Evolutionary conservation across 1,284 basidiomycete species (phyloP), one percentile per base, ranked within the genome.

Genomic region (Austroboletus olivaceoglutinosus): DNA sequence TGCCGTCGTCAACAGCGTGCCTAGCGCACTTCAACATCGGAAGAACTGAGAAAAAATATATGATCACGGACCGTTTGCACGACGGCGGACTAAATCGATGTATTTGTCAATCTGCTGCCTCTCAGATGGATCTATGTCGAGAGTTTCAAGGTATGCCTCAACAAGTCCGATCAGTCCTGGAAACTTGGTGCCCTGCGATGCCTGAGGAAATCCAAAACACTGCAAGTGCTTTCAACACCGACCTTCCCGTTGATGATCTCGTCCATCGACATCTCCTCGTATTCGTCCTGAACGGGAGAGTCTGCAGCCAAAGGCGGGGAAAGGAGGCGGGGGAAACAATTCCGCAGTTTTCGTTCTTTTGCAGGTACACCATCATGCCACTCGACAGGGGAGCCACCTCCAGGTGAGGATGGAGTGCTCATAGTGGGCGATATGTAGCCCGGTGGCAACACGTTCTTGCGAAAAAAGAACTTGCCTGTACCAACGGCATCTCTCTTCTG

Each of bases 201-300:
- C 25, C 34, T 55, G 16, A 51, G 51, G n/a, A 50, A 38, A 40
- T 54, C 33, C 15, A 15, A 21, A 31, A 34, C 25, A 44, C 45
- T 31, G 15, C 42, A 45, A 49, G 13, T 25, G 47, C 58, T 45
- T 50, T 40, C 13, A 31, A 44, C 29, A 54, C 60, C 21, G 44
- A 87, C 89, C 79, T 89, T 91, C 18, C 97, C 97, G 63, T 91
- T 93, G 72, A 99, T 90, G 42, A 99, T 90, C 73, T 99, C 93
- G 59, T 93, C 76, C 67, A 98, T 80, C 0, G 89, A 84, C 86
- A 96, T 95, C 67, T 96, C 92, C 56, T 85, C 90, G 57, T 93
- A 93, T 68, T 98, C 93, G 6, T 92, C 81, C 52, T 89, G 81
- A n/a, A 91, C 71, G 11, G 80, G 75, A 38, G 68, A 69, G 21